Percentiles rank a stretch among this genome's conserved stretches.
These are phyloP conservation scores for Exophiala dermatitidis DNA, from an alignment of 2,329 filamentous ascomycete species.

Conservation along the genomic window DNA sequence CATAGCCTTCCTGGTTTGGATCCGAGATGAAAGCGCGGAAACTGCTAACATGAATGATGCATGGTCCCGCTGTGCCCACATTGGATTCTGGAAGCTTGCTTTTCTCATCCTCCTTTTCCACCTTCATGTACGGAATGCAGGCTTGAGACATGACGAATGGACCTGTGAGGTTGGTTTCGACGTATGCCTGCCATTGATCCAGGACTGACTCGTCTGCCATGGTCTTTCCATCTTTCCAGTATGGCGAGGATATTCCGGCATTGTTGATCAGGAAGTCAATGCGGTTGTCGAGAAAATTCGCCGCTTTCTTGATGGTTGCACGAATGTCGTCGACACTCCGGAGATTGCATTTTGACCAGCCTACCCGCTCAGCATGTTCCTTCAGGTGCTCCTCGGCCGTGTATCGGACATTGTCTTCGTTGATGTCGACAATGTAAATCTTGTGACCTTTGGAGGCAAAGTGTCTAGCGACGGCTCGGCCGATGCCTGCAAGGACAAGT, in stretches of 20 bases:
- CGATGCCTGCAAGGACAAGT: conserved; percentile 34
- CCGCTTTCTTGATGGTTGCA: conserved; percentile 32
- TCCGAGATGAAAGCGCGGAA: conserved; percentile 43
- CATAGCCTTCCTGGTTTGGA: conserved; percentile 46
- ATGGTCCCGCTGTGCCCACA: conserved; percentile 33
- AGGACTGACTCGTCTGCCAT: conserved; percentile 41
- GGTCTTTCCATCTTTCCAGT: conserved; percentile 41
- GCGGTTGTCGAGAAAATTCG: conserved; percentile 33
- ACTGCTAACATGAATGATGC: conserved; percentile 42
- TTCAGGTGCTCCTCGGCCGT: conserved; percentile 31
- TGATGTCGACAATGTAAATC: conserved; percentile 42
- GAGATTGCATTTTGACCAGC: conserved; percentile 39
- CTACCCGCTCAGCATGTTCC: conserved; percentile 30
- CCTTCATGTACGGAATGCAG: conserved; percentile 43
- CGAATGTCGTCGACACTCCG: conserved; percentile 35
- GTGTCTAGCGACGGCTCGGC: conserved; percentile 40
- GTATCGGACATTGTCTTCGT: conserved; percentile 37
- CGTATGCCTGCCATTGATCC: conserved; percentile 41
- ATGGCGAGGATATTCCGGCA: conserved; percentile 32
- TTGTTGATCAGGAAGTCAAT: conserved; percentile 39
- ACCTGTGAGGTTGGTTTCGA: conserved; percentile 44
- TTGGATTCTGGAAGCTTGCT: conserved; percentile 21
- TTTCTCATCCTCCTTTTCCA: conserved; percentile 15
- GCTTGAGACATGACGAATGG: conserved; percentile 44
- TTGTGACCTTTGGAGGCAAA: conserved; percentile 39